Evolutionary conservation across 2,329 filamentous ascomycete species (phyloP), one percentile per base, ranked within the genome.

Genomic region (Huntiella decipiens): DNA sequence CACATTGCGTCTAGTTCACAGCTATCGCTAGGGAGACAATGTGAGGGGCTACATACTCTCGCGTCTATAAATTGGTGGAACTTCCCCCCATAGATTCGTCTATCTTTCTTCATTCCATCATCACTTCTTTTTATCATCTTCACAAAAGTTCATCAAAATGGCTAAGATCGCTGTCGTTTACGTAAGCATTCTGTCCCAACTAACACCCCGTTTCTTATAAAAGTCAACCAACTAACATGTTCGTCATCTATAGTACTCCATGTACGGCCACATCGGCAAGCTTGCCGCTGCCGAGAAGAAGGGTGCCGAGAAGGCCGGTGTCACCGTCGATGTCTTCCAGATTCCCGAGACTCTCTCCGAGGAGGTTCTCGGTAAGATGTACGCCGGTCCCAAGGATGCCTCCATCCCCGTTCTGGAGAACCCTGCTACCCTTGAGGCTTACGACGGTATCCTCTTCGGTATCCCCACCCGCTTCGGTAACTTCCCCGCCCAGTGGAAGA

Each of bases 391-490:
- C 54, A 92, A 94, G 69, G 62, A 72, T 56, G 60, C 71, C 53
- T 68, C 74, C 58, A 66, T 91, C 60, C 72, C 77, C 48, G 61
- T 84, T 54, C 68, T 78, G 43, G 60, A 71, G 13, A 65, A 73
- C 57, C 69, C 75, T 4, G 45, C 58, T 10, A 66, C 61, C 31
- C 77, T 95, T 38, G 74, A 78, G 58, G 52, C 67, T 45, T 96
- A 92, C 67, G 87, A 96, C 58, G 91, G 69, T 54, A 79, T 95
- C 68, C 78, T 98, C 53, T 73, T 96, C 56, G 91, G 91, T 54
- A 91, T 96, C 61, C 91, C 91, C 50, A 98, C 91, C 44, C 77
- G 91, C 54, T 98, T 84, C 67, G 91, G 91, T 56, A 96, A 92
- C 76, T 94, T 94, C 73, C 87, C 88, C 42, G 83, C 80, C 13